Base-by-base conservation (phyloP, 129 eudicot species). In the Glebionis coronaria region DNA sequence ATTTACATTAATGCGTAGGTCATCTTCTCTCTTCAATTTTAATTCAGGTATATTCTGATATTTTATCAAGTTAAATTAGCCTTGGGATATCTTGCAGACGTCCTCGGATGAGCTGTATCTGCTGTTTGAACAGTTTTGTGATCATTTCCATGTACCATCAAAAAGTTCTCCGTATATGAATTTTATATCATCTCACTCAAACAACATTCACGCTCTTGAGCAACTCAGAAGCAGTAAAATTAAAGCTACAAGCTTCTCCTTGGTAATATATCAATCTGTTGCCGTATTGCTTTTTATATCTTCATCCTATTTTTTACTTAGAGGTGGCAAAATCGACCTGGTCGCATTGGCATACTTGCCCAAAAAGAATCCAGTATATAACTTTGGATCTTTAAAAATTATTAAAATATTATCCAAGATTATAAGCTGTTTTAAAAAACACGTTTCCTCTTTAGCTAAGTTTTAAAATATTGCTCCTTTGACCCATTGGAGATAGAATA, bases 141-240 rank as follows among this genome's bases (percentile, higher is more conserved):
- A 94, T 73, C 97, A 89, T 74, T 94, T 94, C 23, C 93, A 84
- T 62, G 83, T 85, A 40, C 76, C 97, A 46, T 83, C 93, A 35
- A 87, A 69, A 67, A 79, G 78, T 60, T 83, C 93, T 7, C 76
- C 83, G 56, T 64, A 81, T 74, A 87, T 90, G 97, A 94, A 82
- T 73, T 94, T 86, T 64, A 81, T 94, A 73, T 84, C 99, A 12
- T 80, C 97, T 53, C 99, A 87, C 76, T 94, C 99, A 11, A 94
- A 94, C 78, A 89, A 94, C 74, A 65, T 94, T 64, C 91, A 94
- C 76, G 99, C 94, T 72, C 88, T 80, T 54, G 97, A 94, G 82
- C 99, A 82, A 84, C 78, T 89, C 25, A 87, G 77, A 66, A 69
- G 75, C 74, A 87, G 72, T 78, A 90, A 82, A 81, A 83, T 69